A percentile compares a stretch with the other conserved stretches of the same genome.
These are phyloP conservation scores for Coemansia sp. DNA, from an alignment of 192 early-diverging fungal genomes.

Conservation along the genomic window DNA sequence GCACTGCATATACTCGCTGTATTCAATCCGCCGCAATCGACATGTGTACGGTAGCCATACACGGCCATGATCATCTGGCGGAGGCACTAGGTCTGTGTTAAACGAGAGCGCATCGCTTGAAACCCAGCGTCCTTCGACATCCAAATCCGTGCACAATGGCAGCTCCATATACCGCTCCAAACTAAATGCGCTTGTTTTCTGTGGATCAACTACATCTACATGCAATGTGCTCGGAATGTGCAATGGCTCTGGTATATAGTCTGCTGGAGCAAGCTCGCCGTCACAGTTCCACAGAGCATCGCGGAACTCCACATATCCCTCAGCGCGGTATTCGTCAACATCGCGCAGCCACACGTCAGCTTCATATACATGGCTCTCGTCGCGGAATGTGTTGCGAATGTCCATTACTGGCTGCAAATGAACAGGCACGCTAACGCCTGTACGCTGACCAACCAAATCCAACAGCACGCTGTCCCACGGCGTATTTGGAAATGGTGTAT, in stretches of 20 bases:
- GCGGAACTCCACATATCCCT: slow-evolving; percentile 46
- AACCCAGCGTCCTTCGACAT: slow-evolving; percentile 53
- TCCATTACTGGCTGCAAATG: slow-evolving; percentile 2
- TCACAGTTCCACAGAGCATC: slow-evolving; percentile 56
- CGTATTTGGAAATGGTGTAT: slow-evolving; percentile 21
- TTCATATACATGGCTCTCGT: slow-evolving; percentile 54
- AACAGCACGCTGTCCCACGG: slow-evolving; percentile 48
- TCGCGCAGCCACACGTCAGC: slow-evolving; percentile 48
- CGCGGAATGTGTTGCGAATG: slow-evolving; percentile 18
- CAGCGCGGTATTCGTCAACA: slow-evolving; percentile 30
- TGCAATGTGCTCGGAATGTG: slow-evolving; percentile 9
- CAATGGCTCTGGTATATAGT: slow-evolving; percentile 38
- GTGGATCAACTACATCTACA: slow-evolving; percentile 3
- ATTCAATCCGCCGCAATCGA: slow-evolving; percentile 34
- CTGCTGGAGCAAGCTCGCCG: slow-evolving; percentile 17
- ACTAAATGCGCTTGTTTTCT: slow-evolving; percentile 1
- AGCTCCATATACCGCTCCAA: slow-evolving; percentile 38
- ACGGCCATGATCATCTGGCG: slow-evolving; percentile 28
- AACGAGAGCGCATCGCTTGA: slow-evolving; percentile 11
- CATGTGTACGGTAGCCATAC: slow-evolving; percentile 57
- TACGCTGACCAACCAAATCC: slow-evolving; percentile 19
- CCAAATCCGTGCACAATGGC: slow-evolving; percentile 40
- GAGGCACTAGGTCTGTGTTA: not conserved
- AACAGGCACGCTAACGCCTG: slow-evolving; percentile 27
- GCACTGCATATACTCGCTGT: slow-evolving; percentile 44